Evolutionary conservation across 2,329 filamentous ascomycete genomes (phyloP).

Genomic region (Aspergillus proliferans): DNA sequence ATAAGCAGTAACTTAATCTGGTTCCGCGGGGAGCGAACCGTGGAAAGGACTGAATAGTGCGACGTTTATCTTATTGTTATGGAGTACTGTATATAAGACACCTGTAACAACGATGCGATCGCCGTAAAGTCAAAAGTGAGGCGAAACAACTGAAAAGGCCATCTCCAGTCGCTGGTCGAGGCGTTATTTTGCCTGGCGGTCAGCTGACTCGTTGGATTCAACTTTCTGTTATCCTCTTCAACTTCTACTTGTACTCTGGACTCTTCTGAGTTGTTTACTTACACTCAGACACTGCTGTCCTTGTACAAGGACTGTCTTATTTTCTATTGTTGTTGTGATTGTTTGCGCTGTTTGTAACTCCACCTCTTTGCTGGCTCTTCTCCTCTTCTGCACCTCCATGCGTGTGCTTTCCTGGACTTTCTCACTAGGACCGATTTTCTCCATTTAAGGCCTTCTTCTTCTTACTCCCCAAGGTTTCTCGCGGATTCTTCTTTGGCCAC

Average conservation of each 20-base stretch:
- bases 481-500: no score
- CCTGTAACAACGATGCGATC: no score
- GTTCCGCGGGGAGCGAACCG: no score
- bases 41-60: no score
- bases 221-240: slow-evolving; percentile 5
- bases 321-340: not conserved
- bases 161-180: not conserved
- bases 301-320: not conserved
- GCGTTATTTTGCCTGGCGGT: slow-evolving; percentile 11
- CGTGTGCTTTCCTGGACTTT: not conserved
- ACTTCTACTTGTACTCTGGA: not conserved
- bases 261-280: no score
- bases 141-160: slow-evolving; percentile 6
- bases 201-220: slow-evolving; percentile 4
- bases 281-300: no score
- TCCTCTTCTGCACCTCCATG: slow-evolving; percentile 3
- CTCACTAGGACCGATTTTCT: not conserved
- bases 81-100: not conserved
- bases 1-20: no score
- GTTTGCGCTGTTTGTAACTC: not conserved
- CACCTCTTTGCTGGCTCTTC: slow-evolving; percentile 1
- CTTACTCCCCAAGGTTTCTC: no score
- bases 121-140: slow-evolving; percentile 24
- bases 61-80: not conserved
- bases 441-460: no score